Evolutionary conservation across 345 rosid genomes (phyloP).

Genomic region (Salix purpurea): DNA sequence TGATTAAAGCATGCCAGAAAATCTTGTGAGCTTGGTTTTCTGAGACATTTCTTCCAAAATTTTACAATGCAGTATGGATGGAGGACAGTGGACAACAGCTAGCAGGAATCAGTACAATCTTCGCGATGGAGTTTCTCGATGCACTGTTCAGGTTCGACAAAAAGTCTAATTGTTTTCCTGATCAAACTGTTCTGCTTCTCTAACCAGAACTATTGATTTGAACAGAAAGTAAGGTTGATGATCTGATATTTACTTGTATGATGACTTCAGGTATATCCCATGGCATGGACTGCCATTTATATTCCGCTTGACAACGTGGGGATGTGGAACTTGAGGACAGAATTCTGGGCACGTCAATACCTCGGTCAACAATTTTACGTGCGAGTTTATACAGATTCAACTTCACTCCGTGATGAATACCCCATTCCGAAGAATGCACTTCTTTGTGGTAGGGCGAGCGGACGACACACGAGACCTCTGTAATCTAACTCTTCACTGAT

Average conservation of each 20-base stretch:
- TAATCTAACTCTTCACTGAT: slow-evolving; percentile 13
- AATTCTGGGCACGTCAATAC: slow-evolving; percentile 89
- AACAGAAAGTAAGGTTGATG: not conserved
- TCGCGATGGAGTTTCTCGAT: slow-evolving; percentile 67
- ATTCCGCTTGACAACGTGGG: slow-evolving; percentile 84
- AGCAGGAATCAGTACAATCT: slow-evolving; percentile 79
- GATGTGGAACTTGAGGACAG: slow-evolving; percentile 89
- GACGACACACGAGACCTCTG: slow-evolving; percentile 70
- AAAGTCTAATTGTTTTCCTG: not conserved
- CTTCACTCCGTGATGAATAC: slow-evolving; percentile 66
- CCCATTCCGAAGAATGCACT: slow-evolving; percentile 69
- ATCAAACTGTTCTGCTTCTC: not conserved
- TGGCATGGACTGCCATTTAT: slow-evolving; percentile 86
- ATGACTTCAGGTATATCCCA: slow-evolving; percentile 73
- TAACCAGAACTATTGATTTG: not conserved
- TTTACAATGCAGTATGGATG: slow-evolving; percentile 70
- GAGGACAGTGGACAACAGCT: slow-evolving; percentile 73
- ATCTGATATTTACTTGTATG: not conserved
- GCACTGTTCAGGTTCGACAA: slow-evolving; percentile 63
- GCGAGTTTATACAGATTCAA: slow-evolving; percentile 51
- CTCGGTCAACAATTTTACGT: slow-evolving; percentile 85
- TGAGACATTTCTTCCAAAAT: not conserved
- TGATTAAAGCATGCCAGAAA: not conserved
- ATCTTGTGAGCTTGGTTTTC: not conserved
- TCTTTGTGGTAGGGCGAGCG: slow-evolving; percentile 75